Evolutionary conservation across 2,329 filamentous ascomycete genomes (phyloP).

Genomic region (Fusarium vanettenii): DNA sequence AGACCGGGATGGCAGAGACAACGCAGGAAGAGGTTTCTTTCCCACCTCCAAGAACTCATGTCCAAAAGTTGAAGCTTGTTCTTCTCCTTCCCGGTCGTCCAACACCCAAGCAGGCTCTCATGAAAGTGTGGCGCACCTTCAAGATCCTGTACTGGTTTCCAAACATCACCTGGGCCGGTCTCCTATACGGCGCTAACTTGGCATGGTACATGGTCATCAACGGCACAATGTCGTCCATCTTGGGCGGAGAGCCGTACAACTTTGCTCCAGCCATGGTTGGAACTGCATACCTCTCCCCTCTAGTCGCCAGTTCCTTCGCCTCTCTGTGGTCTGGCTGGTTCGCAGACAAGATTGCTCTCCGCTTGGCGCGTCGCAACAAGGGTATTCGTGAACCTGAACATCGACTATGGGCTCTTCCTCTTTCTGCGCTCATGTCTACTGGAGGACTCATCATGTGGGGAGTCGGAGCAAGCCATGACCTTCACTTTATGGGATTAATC

Average conservation of each 20-base stretch:
- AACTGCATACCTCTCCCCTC: slow-evolving; percentile 45
- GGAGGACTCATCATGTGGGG: slow-evolving; percentile 60
- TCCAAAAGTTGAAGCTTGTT: neutral
- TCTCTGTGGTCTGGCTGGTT: slow-evolving; percentile 43
- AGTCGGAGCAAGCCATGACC: slow-evolving; percentile 52
- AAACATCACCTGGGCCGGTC: slow-evolving; percentile 12
- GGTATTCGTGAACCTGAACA: slow-evolving; percentile 51
- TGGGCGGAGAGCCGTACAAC: slow-evolving; percentile 49
- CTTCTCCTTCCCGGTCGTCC: neutral
- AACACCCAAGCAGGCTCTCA: neutral
- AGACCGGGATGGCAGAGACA: neutral
- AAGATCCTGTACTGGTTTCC: neutral
- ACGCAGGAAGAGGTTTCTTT: neutral
- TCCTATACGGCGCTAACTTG: slow-evolving; percentile 49
- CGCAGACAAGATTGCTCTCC: slow-evolving; percentile 47
- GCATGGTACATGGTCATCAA: slow-evolving; percentile 52
- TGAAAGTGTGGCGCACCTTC: neutral
- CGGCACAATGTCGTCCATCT: slow-evolving; percentile 47
- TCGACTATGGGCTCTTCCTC: slow-evolving; percentile 47
- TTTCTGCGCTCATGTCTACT: slow-evolving; percentile 53
- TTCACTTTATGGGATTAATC: slow-evolving; percentile 50
- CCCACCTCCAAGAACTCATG: neutral
- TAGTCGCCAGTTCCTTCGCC: slow-evolving; percentile 41
- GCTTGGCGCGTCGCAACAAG: slow-evolving; percentile 48
- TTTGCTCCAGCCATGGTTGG: slow-evolving; percentile 48